phyloP scores from a whole-genome alignment of 345 rosid genomes.

The Eucalyptus curtisii region DNA sequence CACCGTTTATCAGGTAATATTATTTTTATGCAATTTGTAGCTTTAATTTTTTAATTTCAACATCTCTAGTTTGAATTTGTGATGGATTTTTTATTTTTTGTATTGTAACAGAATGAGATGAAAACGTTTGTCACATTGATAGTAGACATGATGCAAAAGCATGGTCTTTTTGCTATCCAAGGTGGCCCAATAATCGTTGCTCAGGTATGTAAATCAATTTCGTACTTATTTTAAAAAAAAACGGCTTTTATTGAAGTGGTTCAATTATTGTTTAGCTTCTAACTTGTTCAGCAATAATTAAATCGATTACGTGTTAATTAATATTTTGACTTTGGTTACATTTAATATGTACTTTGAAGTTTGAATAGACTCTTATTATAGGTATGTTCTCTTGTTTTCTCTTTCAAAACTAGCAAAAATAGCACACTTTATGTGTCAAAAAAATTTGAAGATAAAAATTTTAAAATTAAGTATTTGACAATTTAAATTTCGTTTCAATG shows the following conservation, averaged over 20 bases:
- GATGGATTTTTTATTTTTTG: background rate
- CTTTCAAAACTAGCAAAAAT: background rate
- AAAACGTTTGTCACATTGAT: constrained; percentile 17
- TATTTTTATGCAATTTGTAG: background rate
- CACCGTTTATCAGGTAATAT: constrained; percentile 28
- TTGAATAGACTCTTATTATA: no score
- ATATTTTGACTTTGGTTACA: background rate
- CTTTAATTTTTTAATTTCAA: background rate
- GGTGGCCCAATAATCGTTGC: constrained; percentile 41
- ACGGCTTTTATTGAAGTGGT: background rate
- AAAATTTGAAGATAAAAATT: background rate
- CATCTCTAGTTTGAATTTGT: background rate
- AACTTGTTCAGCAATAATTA: background rate
- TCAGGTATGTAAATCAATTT: constrained; percentile 6
- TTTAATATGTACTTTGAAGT: background rate
- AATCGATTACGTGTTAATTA: background rate
- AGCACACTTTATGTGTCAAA: background rate
- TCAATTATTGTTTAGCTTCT: background rate
- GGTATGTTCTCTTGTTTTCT: no score
- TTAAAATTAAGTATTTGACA: no score
- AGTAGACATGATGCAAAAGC: constrained; percentile 14
- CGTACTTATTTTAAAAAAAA: background rate
- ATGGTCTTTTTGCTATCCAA: constrained; percentile 22
- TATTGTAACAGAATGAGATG: constrained; percentile 20
- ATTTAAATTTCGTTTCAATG: background rate